Conservation (phyloP, 257 asterid species). For the Forsythia suspensa region DNA sequence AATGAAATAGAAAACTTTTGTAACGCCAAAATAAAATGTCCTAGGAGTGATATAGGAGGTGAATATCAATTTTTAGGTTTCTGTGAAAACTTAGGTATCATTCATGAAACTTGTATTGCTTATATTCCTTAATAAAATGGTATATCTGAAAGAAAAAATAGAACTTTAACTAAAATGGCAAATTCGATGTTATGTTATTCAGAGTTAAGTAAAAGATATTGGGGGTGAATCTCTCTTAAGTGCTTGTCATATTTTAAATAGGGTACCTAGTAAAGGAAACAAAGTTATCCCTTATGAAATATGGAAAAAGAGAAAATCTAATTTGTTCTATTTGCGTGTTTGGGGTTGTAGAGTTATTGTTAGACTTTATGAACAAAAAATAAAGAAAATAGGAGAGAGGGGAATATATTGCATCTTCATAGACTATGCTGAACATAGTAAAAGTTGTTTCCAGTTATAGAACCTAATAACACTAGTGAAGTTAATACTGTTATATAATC, state of each 20-base stretch:
- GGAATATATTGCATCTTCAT: neutral
- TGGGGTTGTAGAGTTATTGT: slow-evolving; percentile 7
- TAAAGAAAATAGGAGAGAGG: slow-evolving; percentile 10
- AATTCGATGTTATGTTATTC: neutral
- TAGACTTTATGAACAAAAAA: neutral
- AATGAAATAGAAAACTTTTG: neutral
- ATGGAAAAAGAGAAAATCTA: neutral
- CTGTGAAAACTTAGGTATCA: neutral
- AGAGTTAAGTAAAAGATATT: neutral
- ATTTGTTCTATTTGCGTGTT: neutral
- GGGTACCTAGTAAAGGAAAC: neutral
- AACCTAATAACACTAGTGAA: neutral
- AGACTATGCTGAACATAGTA: slow-evolving; percentile 2
- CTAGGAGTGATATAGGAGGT: neutral
- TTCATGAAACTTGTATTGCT: neutral
- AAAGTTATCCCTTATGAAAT: neutral
- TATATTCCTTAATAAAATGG: neutral
- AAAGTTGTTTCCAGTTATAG: slow-evolving; percentile 13
- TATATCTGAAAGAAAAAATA: too few species aligned
- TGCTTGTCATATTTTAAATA: neutral
- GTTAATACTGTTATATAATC: slow-evolving; percentile 1
- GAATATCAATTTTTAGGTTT: neutral
- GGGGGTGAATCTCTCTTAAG: slow-evolving; percentile 5
- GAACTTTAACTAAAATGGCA: neutral
- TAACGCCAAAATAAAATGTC: neutral